These are phyloP conservation scores for Fragaria ananassa DNA, from an alignment of 306 rosid species.

Conservation along the genomic window DNA sequence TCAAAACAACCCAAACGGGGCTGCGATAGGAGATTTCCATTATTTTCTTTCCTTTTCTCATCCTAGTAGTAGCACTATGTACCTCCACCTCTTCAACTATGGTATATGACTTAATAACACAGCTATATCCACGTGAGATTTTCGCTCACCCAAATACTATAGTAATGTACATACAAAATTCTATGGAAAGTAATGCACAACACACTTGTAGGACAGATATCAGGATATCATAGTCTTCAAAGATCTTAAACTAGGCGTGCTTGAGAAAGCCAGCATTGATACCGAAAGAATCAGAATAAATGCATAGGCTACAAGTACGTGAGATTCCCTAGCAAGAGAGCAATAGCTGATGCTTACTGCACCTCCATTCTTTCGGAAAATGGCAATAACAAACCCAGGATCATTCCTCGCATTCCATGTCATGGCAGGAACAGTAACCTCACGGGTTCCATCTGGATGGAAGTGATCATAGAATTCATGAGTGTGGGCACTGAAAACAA, in stretches of 20 bases:
- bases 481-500: conserved; percentile 60
- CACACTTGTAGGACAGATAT: neutral
- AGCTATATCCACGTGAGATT: neutral
- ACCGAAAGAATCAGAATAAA: conserved; percentile 32
- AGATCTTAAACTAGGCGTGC: conserved; percentile 18
- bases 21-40: neutral
- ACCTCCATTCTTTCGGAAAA: conserved; percentile 46
- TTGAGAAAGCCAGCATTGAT: conserved; percentile 12
- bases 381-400: conserved; percentile 68
- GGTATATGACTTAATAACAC: neutral
- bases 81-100: neutral
- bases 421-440: conserved; percentile 67
- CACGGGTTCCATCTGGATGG: conserved; percentile 56
- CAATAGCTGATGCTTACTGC: conserved; percentile 56
- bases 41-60: neutral
- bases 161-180: conserved; percentile 7
- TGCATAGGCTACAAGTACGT: conserved; percentile 36
- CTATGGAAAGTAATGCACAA: neutral
- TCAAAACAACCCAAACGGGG: neutral
- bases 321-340: conserved; percentile 63
- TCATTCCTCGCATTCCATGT: conserved; percentile 65
- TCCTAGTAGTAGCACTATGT: neutral
- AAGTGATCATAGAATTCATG: conserved; percentile 36
- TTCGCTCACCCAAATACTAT: neutral
- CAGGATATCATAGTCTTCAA: conserved; percentile 11